phyloP scores from a whole-genome alignment of 164 flowering plant species.

The Aristolochia contorta region DNA sequence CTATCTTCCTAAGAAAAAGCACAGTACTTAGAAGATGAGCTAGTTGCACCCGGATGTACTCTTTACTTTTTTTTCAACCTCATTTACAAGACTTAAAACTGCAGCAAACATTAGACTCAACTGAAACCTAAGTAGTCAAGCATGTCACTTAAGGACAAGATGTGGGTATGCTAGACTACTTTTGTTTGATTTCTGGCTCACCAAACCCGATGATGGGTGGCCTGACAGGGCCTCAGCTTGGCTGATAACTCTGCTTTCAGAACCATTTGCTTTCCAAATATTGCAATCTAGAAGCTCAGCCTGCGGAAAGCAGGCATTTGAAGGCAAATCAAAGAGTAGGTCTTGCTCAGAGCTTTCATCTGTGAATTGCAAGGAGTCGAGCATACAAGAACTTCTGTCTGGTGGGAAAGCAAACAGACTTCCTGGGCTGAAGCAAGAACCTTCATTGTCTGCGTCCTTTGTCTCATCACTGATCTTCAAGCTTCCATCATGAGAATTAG shows the following conservation, averaged over 20 bases:
- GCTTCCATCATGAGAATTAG: slow-evolving; percentile 5
- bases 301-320: slow-evolving; percentile 63
- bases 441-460: slow-evolving; percentile 41
- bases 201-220: slow-evolving; percentile 1
- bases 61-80: background rate
- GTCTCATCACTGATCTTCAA: slow-evolving; percentile 27
- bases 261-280: slow-evolving; percentile 3
- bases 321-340: slow-evolving; percentile 73
- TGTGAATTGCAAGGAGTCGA: slow-evolving; percentile 39
- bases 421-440: slow-evolving; percentile 56
- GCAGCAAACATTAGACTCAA: background rate
- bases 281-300: slow-evolving; percentile 63
- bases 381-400: slow-evolving; percentile 42
- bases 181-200: slow-evolving; percentile 5
- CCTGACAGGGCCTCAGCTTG: slow-evolving; percentile 1
- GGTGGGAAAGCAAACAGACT: slow-evolving; percentile 55
- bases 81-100: slow-evolving; percentile 2
- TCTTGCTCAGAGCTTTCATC: slow-evolving; percentile 70
- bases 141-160: slow-evolving; percentile 1
- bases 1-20: background rate
- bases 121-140: background rate
- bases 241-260: background rate
- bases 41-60: background rate
- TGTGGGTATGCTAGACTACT: slow-evolving; percentile 2
- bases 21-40: background rate